These are phyloP conservation scores for Solidago caesia DNA, from an alignment of 129 eudicot genomes.

Conservation along the genomic window DNA sequence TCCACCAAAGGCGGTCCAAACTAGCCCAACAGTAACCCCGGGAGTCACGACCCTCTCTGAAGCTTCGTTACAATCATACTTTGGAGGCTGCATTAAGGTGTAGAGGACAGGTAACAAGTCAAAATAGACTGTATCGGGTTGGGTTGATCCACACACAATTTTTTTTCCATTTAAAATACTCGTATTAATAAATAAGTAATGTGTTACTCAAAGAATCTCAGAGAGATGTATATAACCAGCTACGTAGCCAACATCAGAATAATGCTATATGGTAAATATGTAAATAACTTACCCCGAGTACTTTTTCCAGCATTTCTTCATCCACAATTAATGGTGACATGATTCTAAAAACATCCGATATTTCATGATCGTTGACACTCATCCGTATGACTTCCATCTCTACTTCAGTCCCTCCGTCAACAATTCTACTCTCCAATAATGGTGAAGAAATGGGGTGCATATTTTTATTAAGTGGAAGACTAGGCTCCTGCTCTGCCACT, in stretches of 20 bases:
- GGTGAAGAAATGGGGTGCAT: slow-evolving; percentile 75
- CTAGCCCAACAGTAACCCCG: slow-evolving; percentile 87
- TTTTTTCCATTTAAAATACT: not conserved
- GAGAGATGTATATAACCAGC: not conserved
- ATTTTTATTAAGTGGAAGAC: slow-evolving; percentile 61
- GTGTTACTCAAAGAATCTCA: not conserved
- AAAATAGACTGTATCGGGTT: not conserved
- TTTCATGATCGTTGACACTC: slow-evolving; percentile 64
- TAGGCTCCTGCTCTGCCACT: slow-evolving; percentile 83
- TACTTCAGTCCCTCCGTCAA: slow-evolving; percentile 65
- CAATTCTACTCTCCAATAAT: slow-evolving; percentile 65
- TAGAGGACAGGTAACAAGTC: not conserved
- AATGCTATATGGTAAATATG: not conserved
- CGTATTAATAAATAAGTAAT: not conserved
- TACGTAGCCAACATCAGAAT: not conserved
- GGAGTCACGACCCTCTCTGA: slow-evolving; percentile 86
- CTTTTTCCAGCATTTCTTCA: slow-evolving; percentile 82
- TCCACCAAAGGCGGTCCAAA: slow-evolving; percentile 93
- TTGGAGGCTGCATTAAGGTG: slow-evolving; percentile 64
- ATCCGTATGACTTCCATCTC: slow-evolving; percentile 96
- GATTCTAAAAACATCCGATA: slow-evolving; percentile 58
- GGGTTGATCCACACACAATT: not conserved
- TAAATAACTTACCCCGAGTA: slow-evolving; percentile 67
- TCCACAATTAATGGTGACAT: slow-evolving; percentile 75
- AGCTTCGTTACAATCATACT: slow-evolving; percentile 80